A percentile compares a stretch with the other conserved stretches of the same genome.
Evolutionary conservation across 2,329 filamentous ascomycete species (phyloP).

Genomic region (Fusarium sp.): DNA sequence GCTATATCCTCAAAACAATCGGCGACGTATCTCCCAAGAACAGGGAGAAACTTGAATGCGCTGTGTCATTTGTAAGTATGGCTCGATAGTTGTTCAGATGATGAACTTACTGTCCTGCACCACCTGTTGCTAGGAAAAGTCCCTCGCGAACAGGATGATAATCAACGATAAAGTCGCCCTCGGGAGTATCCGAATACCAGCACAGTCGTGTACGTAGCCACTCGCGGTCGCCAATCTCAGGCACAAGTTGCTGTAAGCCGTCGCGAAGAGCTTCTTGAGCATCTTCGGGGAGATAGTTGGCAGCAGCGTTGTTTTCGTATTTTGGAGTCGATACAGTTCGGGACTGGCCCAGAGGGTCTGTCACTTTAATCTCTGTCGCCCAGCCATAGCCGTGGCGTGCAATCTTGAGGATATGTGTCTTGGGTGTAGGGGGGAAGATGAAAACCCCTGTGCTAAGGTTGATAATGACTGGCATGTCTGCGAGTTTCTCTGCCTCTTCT

Average conservation of each 20-base stretch:
- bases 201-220: constrained; percentile 68
- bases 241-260: constrained; percentile 66
- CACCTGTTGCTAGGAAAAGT: constrained; percentile 62
- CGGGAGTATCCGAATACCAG: constrained; percentile 75
- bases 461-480: constrained; percentile 69
- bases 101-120: constrained; percentile 45
- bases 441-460: constrained; percentile 68
- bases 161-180: constrained; percentile 72
- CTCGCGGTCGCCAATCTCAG: constrained; percentile 63
- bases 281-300: constrained; percentile 62
- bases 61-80: constrained; percentile 14
- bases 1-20: constrained; percentile 53
- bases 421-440: constrained; percentile 64
- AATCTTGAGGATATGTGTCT: constrained; percentile 67
- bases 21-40: constrained; percentile 42
- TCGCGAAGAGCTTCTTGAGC: constrained; percentile 64
- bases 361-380: constrained; percentile 47
- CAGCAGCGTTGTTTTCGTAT: constrained; percentile 53
- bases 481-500: constrained; percentile 67
- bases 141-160: constrained; percentile 64
- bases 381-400: constrained; percentile 72
- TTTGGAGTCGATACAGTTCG: constrained; percentile 51
- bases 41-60: constrained; percentile 41
- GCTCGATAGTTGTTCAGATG: accelerated
- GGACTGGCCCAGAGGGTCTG: constrained; percentile 15